These are phyloP conservation scores for Elasticomyces elasticus DNA, from an alignment of 495 filamentous ascomycete species.

Conservation along the genomic window DNA sequence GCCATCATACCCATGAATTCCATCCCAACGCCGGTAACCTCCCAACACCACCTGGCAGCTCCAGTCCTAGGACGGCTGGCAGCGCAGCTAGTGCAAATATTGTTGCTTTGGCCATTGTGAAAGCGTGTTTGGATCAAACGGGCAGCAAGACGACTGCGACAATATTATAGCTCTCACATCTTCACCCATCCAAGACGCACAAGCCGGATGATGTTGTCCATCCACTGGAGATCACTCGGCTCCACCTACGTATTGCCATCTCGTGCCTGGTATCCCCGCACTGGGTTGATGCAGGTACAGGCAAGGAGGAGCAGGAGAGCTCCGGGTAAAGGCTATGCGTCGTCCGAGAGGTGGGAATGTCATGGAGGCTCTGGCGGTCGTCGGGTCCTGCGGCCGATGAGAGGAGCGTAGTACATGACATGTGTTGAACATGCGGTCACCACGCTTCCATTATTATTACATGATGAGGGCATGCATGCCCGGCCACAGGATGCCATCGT, in stretches of 20 bases:
- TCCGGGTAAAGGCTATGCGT: not conserved
- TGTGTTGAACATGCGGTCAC: too few relatives aligned
- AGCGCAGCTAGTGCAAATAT: not conserved
- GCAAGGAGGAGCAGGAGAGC: not conserved
- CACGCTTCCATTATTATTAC: too few relatives aligned
- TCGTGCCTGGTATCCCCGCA: not conserved
- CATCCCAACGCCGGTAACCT: slow-evolving; percentile 49
- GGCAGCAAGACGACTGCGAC: not conserved
- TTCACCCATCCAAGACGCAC: not conserved
- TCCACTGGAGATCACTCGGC: not conserved
- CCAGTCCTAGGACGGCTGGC: not conserved
- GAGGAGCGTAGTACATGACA: too few relatives aligned
- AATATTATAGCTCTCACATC: not conserved
- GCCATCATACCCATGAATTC: slow-evolving; percentile 34
- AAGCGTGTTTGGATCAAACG: not conserved
- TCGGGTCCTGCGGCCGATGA: too few relatives aligned
- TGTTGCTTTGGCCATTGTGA: not conserved
- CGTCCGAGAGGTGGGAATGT: not conserved
- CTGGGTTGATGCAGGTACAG: not conserved
- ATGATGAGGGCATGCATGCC: too few relatives aligned
- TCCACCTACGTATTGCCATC: not conserved
- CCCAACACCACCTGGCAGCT: slow-evolving; percentile 26
- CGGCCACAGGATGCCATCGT: too few relatives aligned
- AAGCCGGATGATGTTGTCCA: not conserved
- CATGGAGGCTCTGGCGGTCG: too few relatives aligned